A percentile compares a stretch with the other conserved stretches of the same genome.
Evolutionary conservation across 2,329 filamentous ascomycete species (phyloP).

Genomic region (Trichoderma oligosporum): DNA sequence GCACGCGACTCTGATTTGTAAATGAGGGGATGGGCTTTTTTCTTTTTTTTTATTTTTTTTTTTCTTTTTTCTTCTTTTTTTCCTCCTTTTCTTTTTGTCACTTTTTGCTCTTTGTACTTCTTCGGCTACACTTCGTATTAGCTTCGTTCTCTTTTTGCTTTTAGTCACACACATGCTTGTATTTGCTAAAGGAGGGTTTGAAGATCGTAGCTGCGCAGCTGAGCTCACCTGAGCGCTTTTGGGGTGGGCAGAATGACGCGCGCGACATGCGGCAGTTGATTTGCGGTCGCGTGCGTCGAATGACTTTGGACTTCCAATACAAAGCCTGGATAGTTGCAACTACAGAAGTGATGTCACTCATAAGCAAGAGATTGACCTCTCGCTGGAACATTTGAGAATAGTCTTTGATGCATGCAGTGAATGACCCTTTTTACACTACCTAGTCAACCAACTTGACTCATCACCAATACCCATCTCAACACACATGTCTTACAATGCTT

Average conservation of each 20-base stretch:
- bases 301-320: not conserved
- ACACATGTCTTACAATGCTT: not conserved
- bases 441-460: not conserved
- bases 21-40: not conserved
- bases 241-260: conserved; percentile 10
- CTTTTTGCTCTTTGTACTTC: not conserved
- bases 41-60: not conserved
- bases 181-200: not conserved
- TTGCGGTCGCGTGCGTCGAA: conserved; percentile 11
- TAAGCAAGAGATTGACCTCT: not conserved
- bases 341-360: conserved; percentile 5
- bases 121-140: not conserved
- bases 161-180: not conserved
- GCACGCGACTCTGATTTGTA: conserved; percentile 11
- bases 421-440: not conserved
- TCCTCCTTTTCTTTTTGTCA: not conserved
- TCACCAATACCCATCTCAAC: not conserved
- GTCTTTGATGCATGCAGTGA: too few relatives aligned
- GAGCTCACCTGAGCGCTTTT: conserved; percentile 16
- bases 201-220: conserved; percentile 4
- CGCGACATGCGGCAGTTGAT: not conserved
- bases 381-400: not conserved
- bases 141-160: not conserved
- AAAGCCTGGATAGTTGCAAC: not conserved
- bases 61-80: not conserved